Evolutionary conservation across 164 flowering plant species (phyloP).

Genomic region (Stephania cephalantha): DNA sequence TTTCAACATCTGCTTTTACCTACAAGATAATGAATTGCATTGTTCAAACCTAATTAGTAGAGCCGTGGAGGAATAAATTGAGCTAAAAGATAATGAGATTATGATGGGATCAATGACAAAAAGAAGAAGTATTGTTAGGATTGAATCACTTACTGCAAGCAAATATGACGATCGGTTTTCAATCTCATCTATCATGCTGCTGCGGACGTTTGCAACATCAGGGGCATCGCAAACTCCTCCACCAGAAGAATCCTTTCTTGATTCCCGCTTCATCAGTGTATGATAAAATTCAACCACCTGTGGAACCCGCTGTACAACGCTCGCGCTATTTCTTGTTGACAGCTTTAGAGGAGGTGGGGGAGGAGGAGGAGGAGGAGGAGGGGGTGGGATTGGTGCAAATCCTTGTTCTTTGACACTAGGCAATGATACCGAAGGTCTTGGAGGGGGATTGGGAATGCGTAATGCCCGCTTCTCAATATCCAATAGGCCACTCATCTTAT

Average conservation of each 20-base stretch:
- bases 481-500: constrained; percentile 25
- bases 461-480: constrained; percentile 70
- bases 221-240: constrained; percentile 47
- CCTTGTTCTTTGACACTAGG: constrained; percentile 33
- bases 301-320: constrained; percentile 70
- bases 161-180: constrained; percentile 88
- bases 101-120: not conserved
- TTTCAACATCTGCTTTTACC: constrained; percentile 94
- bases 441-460: constrained; percentile 84
- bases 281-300: constrained; percentile 93
- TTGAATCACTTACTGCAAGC: constrained; percentile 69
- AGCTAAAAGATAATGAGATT: not conserved
- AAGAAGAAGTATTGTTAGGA: not conserved
- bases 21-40: constrained; percentile 17
- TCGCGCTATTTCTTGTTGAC: constrained; percentile 29
- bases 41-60: not conserved
- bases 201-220: constrained; percentile 63
- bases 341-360: constrained; percentile 71
- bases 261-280: constrained; percentile 86
- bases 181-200: constrained; percentile 93
- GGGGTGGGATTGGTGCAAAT: constrained; percentile 27
- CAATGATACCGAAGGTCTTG: constrained; percentile 53
- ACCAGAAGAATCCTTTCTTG: constrained; percentile 61
- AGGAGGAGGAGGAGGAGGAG: constrained; percentile 82
- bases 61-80: not conserved